Evolutionary conservation across 2,329 filamentous ascomycete species (phyloP), one percentile per base, ranked within the genome.

Genomic region (Talaromyces atroroseus): DNA sequence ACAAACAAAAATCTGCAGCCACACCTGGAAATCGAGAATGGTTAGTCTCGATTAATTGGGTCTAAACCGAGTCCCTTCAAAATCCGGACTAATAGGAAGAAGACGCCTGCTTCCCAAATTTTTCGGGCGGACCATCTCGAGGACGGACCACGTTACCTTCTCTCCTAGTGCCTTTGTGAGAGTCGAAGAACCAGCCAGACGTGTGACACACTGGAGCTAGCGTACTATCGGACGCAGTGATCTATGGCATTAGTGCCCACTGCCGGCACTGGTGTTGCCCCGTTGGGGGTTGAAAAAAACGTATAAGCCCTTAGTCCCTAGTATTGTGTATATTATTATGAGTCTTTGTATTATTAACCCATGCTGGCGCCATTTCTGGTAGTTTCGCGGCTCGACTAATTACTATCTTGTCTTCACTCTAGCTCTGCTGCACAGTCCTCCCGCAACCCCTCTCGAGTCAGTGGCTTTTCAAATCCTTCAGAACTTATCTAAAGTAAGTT

Each of bases 391-490:
- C 40, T 20, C 29, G 16, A 54, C 52, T 32, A 29, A 47, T 48
- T 36, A 36, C 12, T 54, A 32, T 45, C 50, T 50, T 38, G 57
- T 49, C 46, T 52, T 54, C 34, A 29, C 18, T 52, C 20, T 57
- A 54, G 48, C 57, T 49, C 51, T 32, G 32, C 24, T 52, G 42
- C 45, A 38, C 36, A 36, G 23, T 55, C 56, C 42, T 59, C 48
- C 54, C 54, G 47, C 56, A 46, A 58, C 56, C 56, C 56, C 56
- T 58, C 56, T 38, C 51, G 45, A 50, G 45, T 54, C 44, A 26
- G 45, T 34, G 26, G 58, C 29, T 56, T 29, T 46, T 62, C 54
- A n/a, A 18, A 36, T 36, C 18, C 51, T 47, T 10, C 26, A 26
- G 29, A 46, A 44, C 46, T 24, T 16, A 32, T 29, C 29, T 29